phyloP scores from a whole-genome alignment of 805 yeast genomes.

The Candida suzukii region DNA sequence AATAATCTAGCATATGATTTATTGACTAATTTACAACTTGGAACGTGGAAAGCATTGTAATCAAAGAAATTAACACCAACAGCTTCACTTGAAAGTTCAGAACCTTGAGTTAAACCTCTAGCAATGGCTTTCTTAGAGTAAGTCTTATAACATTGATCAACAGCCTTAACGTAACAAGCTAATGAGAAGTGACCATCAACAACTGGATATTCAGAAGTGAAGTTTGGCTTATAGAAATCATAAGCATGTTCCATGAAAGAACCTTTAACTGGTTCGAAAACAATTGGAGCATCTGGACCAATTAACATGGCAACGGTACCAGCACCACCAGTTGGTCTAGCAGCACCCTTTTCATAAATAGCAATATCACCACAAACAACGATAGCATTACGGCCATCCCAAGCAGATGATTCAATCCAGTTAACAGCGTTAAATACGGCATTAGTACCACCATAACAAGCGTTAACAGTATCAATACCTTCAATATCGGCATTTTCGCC shows the following conservation, averaged over 20 bases:
- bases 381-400: constrained; percentile 98
- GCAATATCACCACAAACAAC: constrained; percentile 98
- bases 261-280: constrained; percentile 84
- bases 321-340: constrained; percentile 99
- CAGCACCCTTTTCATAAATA: constrained; percentile 92
- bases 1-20: constrained; percentile 89
- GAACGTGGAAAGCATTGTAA: constrained; percentile 95
- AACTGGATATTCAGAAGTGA: constrained; percentile 91
- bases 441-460: constrained; percentile 97
- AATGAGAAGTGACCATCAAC: constrained; percentile 97
- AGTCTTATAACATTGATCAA: constrained; percentile 77
- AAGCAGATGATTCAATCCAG: constrained; percentile 92
- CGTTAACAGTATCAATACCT: constrained; percentile 93
- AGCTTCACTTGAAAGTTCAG: constrained; percentile 40
- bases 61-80: constrained; percentile 76
- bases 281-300: constrained; percentile 97
- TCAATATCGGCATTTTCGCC: constrained; percentile 86
- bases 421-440: constrained; percentile 90
- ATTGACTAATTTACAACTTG: constrained; percentile 91
- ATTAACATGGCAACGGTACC: constrained; percentile 92
- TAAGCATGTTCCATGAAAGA: constrained; percentile 94
- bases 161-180: constrained; percentile 87
- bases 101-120: constrained; percentile 36
- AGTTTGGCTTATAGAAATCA: constrained; percentile 97
- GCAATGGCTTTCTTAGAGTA: constrained; percentile 72